phyloP scores from a whole-genome alignment of 2,329 filamentous ascomycete species.

The Laburnicola sp. region DNA sequence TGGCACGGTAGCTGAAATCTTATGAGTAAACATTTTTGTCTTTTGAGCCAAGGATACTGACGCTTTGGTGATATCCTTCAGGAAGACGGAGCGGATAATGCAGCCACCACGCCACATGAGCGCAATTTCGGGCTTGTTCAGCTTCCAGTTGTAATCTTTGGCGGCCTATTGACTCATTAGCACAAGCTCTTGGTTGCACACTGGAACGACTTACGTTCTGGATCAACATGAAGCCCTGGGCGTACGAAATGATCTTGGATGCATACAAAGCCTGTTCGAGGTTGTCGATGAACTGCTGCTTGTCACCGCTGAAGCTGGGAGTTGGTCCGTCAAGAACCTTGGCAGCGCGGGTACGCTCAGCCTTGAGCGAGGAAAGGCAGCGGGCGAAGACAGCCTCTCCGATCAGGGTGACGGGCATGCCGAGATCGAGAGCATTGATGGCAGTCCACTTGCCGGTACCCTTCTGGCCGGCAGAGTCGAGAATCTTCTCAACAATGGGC shows the following conservation, averaged over 20 bases:
- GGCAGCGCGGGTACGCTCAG: constrained; percentile 83
- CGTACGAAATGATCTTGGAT: constrained; percentile 99
- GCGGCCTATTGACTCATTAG: constrained; percentile 66
- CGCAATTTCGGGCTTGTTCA: constrained; percentile 99
- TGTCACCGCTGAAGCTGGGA: constrained; percentile 84
- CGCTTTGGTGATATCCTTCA: constrained; percentile 98
- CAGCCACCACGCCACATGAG: constrained; percentile 99
- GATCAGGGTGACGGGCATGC: constrained; percentile 97
- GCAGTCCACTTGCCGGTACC: constrained; percentile 99
- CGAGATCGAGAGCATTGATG: constrained; percentile 97
- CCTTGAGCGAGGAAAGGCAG: constrained; percentile 92
- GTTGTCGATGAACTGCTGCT: constrained; percentile 90
- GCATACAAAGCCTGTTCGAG: constrained; percentile 98
- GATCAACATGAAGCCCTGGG: constrained; percentile 99
- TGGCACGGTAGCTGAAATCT: constrained; percentile 69
- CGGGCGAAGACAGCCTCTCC: constrained; percentile 95
- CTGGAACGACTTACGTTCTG: constrained; percentile 71
- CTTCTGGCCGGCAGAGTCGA: constrained; percentile 98
- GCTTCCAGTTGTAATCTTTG: constrained; percentile 95
- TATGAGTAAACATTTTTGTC: constrained; percentile 10
- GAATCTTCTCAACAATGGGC: constrained; percentile 95
- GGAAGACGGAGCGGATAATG: constrained; percentile 99
- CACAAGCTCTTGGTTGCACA: neutral
- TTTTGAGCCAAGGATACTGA: constrained; percentile 16
- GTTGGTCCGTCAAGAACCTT: constrained; percentile 75